phyloP scores from a whole-genome alignment of 2,329 filamentous ascomycete species.

The Alternaria dauci region DNA sequence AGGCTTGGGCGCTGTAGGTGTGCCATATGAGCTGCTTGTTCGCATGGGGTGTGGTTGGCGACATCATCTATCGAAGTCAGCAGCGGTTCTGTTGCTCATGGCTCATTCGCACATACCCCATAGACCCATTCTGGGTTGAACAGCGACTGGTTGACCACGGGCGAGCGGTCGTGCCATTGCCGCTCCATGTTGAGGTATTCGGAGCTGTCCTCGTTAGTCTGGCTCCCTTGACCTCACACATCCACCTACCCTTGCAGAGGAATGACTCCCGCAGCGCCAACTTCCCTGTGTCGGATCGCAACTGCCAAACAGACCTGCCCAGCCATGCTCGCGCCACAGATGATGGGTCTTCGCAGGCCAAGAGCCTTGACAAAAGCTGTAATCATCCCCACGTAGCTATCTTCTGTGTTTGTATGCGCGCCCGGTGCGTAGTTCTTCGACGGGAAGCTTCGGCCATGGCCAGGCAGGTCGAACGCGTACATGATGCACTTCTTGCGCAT shows the following conservation, averaged over 20 bases:
- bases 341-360: constrained; percentile 56
- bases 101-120: constrained; percentile 39
- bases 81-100: too few relatives aligned
- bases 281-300: constrained; percentile 57
- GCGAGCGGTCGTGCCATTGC: constrained; percentile 57
- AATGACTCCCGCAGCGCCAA: constrained; percentile 58
- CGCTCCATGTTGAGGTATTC: constrained; percentile 56
- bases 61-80: constrained; percentile 53
- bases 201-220: constrained; percentile 35
- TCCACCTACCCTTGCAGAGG: constrained; percentile 54
- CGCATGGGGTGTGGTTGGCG: constrained; percentile 54
- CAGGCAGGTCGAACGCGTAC: constrained; percentile 61
- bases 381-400: constrained; percentile 58
- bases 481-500: constrained; percentile 60
- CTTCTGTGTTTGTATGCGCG: constrained; percentile 59
- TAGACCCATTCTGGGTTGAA: constrained; percentile 61
- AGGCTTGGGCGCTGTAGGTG: constrained; percentile 59
- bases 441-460: constrained; percentile 60
- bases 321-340: constrained; percentile 62
- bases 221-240: constrained; percentile 17
- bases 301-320: constrained; percentile 60
- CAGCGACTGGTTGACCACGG: constrained; percentile 58
- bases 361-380: constrained; percentile 56
- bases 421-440: constrained; percentile 53
- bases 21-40: constrained; percentile 62